These are phyloP conservation scores for Apostasia ramifera DNA, from an alignment of 106 monocot species.

Conservation along the genomic window DNA sequence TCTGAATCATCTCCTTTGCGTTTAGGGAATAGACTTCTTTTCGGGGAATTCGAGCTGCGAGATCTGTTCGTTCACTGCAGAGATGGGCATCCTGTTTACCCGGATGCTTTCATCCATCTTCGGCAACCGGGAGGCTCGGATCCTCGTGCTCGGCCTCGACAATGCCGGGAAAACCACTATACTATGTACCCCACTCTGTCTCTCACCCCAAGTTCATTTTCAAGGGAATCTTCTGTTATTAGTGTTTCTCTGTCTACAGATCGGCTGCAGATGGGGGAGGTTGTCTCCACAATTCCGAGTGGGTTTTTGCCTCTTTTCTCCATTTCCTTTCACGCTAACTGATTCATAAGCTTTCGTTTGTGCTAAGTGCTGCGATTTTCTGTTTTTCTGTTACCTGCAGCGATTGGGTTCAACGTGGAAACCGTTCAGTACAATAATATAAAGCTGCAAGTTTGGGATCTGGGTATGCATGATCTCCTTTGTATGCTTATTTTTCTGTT, in stretches of 20 bases:
- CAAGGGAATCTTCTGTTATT: neutral
- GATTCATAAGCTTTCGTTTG: neutral
- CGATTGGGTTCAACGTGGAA: slow-evolving; percentile 99
- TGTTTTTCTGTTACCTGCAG: slow-evolving; percentile 25
- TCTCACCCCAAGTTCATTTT: neutral
- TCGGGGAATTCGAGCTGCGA: neutral
- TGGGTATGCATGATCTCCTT: slow-evolving; percentile 38
- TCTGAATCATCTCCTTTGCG: too few relatives aligned
- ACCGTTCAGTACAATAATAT: slow-evolving; percentile 98
- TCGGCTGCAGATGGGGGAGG: slow-evolving; percentile 98
- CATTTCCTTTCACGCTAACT: neutral
- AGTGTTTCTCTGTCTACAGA: slow-evolving; percentile 35
- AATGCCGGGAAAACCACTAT: slow-evolving; percentile 99
- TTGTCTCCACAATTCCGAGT: slow-evolving; percentile 97
- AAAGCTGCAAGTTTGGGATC: slow-evolving; percentile 99
- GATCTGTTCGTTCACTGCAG: slow-evolving; percentile 17
- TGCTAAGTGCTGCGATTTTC: neutral
- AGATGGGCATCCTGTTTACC: slow-evolving; percentile 95
- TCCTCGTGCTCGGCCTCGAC: slow-evolving; percentile 99
- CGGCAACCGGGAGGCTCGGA: slow-evolving; percentile 93
- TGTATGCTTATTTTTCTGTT: too few relatives aligned
- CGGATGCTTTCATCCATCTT: slow-evolving; percentile 86
- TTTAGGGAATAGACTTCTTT: neutral
- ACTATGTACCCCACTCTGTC: slow-evolving; percentile 34
- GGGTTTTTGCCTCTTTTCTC: slow-evolving; percentile 8